phyloP scores from a whole-genome alignment of 169 alveolate genomes.

The Plasmodium berghei region DNA sequence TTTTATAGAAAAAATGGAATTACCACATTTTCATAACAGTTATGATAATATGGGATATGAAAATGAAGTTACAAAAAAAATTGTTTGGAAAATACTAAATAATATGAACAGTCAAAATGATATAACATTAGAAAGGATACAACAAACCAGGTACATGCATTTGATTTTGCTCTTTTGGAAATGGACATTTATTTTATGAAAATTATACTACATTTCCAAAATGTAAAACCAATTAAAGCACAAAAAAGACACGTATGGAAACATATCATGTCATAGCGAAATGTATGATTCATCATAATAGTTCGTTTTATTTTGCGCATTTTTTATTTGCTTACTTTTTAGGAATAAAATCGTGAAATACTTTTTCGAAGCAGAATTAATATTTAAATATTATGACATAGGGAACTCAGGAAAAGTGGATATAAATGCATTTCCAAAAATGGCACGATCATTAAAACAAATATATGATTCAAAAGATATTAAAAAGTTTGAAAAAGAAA shows the following conservation, averaged over 20 bases:
- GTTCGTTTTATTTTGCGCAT: too few species aligned
- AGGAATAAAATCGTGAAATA: conserved; percentile 46
- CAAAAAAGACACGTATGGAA: too few species aligned
- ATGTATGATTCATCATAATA: too few species aligned
- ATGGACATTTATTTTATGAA: too few species aligned
- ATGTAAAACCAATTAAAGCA: too few species aligned
- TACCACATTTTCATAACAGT: background rate
- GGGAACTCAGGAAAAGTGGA: conserved; percentile 30
- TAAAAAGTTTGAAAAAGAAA: conserved; percentile 41
- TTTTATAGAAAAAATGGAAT: conserved; percentile 14
- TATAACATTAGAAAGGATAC: background rate
- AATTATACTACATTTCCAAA: too few species aligned
- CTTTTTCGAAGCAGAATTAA: conserved; percentile 35
- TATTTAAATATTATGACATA: conserved; percentile 41
- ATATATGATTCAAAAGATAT: conserved; percentile 31
- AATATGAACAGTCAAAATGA: conserved; percentile 19
- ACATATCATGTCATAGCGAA: too few species aligned
- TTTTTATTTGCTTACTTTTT: too few species aligned
- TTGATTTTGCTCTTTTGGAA: too few species aligned
- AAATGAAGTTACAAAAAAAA: conserved; percentile 52
- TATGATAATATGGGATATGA: conserved; percentile 6
- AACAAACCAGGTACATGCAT: conserved; percentile 39
- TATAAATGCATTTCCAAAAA: conserved; percentile 31
- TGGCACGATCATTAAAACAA: conserved; percentile 71
- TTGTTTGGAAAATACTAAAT: conserved; percentile 36